A percentile compares a stretch with the other conserved stretches of the same genome.
Evolutionary conservation across 139 green algal species (phyloP).

Genomic region (Chlorella sorokiniana): DNA sequence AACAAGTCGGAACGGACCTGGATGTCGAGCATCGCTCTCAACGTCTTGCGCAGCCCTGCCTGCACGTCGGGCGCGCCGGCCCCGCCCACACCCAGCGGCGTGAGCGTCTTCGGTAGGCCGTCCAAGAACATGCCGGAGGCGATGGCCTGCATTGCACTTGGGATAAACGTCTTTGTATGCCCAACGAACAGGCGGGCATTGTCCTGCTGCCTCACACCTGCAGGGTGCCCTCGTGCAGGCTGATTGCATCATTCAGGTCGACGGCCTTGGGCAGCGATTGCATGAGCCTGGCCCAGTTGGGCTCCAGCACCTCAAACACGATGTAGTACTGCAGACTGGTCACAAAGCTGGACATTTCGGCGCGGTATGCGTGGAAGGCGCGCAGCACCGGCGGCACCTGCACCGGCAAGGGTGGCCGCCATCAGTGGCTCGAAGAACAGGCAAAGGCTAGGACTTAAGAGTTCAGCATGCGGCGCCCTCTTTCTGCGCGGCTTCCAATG

Average conservation of each 20-base stretch:
- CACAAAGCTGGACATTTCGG: slow-evolving; percentile 89
- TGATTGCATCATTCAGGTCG: slow-evolving; percentile 86
- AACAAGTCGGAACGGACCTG: neutral
- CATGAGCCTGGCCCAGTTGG: slow-evolving; percentile 64
- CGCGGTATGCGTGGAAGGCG: slow-evolving; percentile 70
- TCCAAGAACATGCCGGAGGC: slow-evolving; percentile 42
- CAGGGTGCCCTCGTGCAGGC: slow-evolving; percentile 77
- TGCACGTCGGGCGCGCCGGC: slow-evolving; percentile 39
- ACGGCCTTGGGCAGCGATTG: slow-evolving; percentile 42
- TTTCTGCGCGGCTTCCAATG: neutral
- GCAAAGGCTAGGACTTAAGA: too few relatives aligned
- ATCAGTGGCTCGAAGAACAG: too few relatives aligned
- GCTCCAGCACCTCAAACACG: slow-evolving; percentile 87
- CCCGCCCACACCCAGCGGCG: slow-evolving; percentile 8
- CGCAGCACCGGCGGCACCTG: slow-evolving; percentile 55
- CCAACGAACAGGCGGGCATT: neutral
- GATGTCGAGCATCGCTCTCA: slow-evolving; percentile 54
- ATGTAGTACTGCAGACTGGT: slow-evolving; percentile 95
- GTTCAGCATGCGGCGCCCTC: neutral
- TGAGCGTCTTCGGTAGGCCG: slow-evolving; percentile 33
- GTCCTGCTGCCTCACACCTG: slow-evolving; percentile 12
- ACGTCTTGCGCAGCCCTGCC: slow-evolving; percentile 35
- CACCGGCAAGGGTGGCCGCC: too few relatives aligned
- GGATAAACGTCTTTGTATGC: neutral
- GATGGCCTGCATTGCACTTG: slow-evolving; percentile 4